Evolutionary conservation across 2,329 filamentous ascomycete genomes (phyloP).

Genomic region (Paramyrothecium roridum): DNA sequence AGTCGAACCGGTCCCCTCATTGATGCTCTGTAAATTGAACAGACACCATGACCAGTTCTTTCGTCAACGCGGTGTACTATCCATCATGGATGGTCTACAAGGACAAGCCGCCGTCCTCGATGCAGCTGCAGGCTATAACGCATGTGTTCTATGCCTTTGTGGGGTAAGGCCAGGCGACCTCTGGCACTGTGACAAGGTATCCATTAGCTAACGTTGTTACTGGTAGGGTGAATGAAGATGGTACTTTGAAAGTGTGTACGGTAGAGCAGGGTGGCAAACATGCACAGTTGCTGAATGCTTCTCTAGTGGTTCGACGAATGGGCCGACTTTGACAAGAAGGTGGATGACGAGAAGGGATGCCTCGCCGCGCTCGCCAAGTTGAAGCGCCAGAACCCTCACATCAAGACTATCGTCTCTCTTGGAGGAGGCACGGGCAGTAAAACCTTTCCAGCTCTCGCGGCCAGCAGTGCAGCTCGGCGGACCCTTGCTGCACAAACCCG

Average conservation of each 20-base stretch:
- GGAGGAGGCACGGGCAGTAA: constrained; percentile 63
- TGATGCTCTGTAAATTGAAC: no score
- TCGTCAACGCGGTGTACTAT: constrained; percentile 52
- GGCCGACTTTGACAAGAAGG: constrained; percentile 57
- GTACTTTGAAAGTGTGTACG: constrained; percentile 35
- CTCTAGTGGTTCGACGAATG: constrained; percentile 53
- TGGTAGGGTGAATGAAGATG: constrained; percentile 26
- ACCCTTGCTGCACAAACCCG: constrained; percentile 53
- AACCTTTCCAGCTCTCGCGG: constrained; percentile 57
- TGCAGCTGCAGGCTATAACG: constrained; percentile 55
- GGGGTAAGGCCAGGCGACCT: constrained; percentile 24
- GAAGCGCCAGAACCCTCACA: constrained; percentile 51
- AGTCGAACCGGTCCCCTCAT: not conserved
- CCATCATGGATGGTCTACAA: constrained; percentile 64
- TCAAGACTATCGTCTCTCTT: constrained; percentile 61
- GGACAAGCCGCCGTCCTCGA: constrained; percentile 54
- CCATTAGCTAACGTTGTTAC: constrained; percentile 8
- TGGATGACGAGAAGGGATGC: constrained; percentile 58
- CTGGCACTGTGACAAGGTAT: not conserved
- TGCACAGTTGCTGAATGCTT: constrained; percentile 1
- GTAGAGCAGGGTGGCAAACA: not conserved
- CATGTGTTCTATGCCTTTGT: constrained; percentile 66
- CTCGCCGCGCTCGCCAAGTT: constrained; percentile 56
- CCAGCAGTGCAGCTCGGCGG: constrained; percentile 40
- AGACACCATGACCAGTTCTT: constrained; percentile 9